Evolutionary conservation across 208 protist species (phyloP), one percentile per base, ranked within the genome.

Genomic region (Leishmania major): DNA sequence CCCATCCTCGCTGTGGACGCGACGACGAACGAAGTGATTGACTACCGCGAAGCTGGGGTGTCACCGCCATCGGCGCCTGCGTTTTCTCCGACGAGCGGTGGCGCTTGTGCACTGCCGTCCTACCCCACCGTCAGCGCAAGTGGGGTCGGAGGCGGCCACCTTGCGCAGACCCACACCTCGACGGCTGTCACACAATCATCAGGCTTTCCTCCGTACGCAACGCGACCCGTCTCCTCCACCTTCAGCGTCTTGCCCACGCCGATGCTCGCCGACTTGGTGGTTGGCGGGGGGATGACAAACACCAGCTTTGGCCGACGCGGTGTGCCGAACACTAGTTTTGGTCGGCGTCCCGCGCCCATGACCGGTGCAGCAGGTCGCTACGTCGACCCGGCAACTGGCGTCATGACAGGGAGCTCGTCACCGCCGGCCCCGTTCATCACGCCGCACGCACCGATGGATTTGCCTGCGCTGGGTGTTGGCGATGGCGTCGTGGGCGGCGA

Each of bases 1-100:
- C 88, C 88, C 22, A 73, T 88, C 35, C 78, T 91, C 64, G 77
- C 57, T n/a, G 67, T 91, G 11, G 86, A 89, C 53, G 49, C 67
- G 43, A 49, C 70, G 17, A 85, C 86, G 25, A 75, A 89, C 35
- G 83, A 88, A 53, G 79, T 88, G 4, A 81, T 88, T 79, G 85
- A 85, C 87, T 83, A 85, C 80, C 79, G 84, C 80, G 53, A 19
- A 40, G 35, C 75, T n/a, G 57, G 57, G 37, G 55, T 47, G 19
- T 8, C 75, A 25, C 49, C 55, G 55, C 40, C 57, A 49, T 51
- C 57, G 25, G 55, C 57, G 28, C 40, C 49, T 28, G 35, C 57
- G 35, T 35, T 45, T 19, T 22, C 75, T 5, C 55, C 37, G 40
- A 4, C 40, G 8, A 15, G 31, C 4, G 15, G n/a, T 62, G 73